Percentiles rank a stretch among this genome's conserved stretches.
Conservation (phyloP, 139 green algal genomes). For the Closterium sp. region DNA sequence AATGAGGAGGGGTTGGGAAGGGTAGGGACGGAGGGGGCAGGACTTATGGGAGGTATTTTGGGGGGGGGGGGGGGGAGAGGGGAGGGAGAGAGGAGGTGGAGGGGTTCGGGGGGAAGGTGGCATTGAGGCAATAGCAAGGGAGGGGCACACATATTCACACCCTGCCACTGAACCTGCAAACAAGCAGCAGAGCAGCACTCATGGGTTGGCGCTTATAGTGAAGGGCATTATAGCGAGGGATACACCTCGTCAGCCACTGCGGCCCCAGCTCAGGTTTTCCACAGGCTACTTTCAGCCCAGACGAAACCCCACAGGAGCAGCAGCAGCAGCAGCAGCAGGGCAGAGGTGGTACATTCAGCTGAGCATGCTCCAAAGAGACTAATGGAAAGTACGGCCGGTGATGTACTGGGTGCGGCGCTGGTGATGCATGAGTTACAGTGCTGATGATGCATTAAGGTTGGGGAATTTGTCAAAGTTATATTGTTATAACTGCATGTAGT, state of each 20-base stretch:
- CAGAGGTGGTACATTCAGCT: background rate
- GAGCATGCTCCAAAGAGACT: too few species aligned
- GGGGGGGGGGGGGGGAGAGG: too few species aligned
- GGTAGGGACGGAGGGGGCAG: too few species aligned
- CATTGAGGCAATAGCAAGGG: background rate
- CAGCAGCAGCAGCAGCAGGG: background rate
- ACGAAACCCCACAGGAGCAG: background rate
- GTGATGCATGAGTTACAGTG: too few species aligned
- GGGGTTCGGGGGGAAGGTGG: background rate
- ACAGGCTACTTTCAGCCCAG: background rate
- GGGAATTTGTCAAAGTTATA: too few species aligned
- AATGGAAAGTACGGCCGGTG: too few species aligned
- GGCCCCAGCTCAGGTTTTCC: background rate
- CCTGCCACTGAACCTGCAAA: background rate
- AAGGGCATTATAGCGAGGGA: background rate
- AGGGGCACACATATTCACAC: background rate
- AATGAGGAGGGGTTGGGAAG: too few species aligned
- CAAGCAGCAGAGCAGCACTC: background rate
- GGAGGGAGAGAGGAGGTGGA: too few species aligned
- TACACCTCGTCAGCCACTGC: background rate
- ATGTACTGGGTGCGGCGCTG: too few species aligned
- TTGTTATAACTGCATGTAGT: too few species aligned
- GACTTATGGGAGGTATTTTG: too few species aligned
- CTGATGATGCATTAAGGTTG: too few species aligned
- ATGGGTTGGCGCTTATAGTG: background rate